These are phyloP conservation scores for Noccaea bulbosa DNA, from an alignment of 345 rosid species.

Conservation along the genomic window DNA sequence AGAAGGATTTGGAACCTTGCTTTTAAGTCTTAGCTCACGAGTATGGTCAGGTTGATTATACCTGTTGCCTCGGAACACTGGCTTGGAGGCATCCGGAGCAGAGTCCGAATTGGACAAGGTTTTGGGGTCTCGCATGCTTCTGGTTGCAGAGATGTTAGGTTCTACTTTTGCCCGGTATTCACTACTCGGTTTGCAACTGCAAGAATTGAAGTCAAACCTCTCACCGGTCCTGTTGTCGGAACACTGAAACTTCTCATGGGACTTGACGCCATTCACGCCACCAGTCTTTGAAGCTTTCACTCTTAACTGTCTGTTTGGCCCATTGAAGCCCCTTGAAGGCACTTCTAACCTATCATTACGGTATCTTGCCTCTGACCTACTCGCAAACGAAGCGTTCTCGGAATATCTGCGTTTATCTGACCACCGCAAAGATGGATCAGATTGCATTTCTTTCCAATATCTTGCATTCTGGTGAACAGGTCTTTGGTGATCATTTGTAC, in stretches of 20 bases:
- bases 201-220: constrained; percentile 63
- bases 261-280: constrained; percentile 57
- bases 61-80: constrained; percentile 65
- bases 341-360: constrained; percentile 60
- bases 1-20: constrained; percentile 47
- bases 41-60: constrained; percentile 55
- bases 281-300: constrained; percentile 53
- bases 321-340: constrained; percentile 60
- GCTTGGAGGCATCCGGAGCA: constrained; percentile 61
- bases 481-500: constrained; percentile 58
- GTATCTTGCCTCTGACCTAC: constrained; percentile 64
- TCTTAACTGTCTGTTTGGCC: constrained; percentile 58
- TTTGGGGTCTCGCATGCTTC: constrained; percentile 58
- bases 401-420: constrained; percentile 59
- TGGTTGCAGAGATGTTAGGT: constrained; percentile 54
- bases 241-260: constrained; percentile 62
- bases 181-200: constrained; percentile 63
- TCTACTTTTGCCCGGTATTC: constrained; percentile 67
- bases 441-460: constrained; percentile 59
- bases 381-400: constrained; percentile 51
- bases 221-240: constrained; percentile 52
- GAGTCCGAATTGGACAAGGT: constrained; percentile 56
- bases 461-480: constrained; percentile 59
- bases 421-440: constrained; percentile 67
- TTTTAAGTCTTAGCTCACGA: constrained; percentile 65